phyloP scores from a whole-genome alignment of 192 early-diverging fungal genomes.

The Podila minutissima region DNA sequence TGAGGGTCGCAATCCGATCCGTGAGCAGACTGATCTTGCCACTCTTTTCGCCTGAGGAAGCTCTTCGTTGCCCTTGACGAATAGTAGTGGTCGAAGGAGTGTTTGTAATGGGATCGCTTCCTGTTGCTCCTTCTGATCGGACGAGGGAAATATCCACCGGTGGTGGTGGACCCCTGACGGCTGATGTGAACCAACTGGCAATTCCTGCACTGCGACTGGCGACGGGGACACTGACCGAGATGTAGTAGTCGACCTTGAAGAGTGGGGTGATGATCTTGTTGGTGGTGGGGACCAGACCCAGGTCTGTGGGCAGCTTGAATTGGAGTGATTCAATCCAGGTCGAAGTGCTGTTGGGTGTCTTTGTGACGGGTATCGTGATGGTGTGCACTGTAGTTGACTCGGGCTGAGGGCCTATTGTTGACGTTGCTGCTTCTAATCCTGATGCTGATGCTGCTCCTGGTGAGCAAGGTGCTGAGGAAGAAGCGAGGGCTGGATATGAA shows the following conservation, averaged over 20 bases:
- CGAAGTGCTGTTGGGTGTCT: slow-evolving; percentile 22
- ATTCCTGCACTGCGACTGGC: slow-evolving; percentile 23
- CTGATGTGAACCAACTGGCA: slow-evolving; percentile 46
- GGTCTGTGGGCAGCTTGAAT: slow-evolving; percentile 28
- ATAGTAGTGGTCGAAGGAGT: background rate
- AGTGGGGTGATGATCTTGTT: slow-evolving; percentile 47
- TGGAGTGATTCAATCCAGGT: slow-evolving; percentile 33
- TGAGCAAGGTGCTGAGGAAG: slow-evolving; percentile 5
- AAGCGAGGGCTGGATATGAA: slow-evolving; percentile 14
- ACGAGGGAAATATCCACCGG: slow-evolving; percentile 37
- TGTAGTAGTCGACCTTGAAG: slow-evolving; percentile 40
- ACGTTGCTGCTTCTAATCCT: background rate
- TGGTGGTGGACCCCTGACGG: slow-evolving; percentile 24
- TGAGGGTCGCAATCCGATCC: slow-evolving; percentile 34
- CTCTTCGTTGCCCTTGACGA: background rate
- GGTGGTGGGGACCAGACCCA: slow-evolving; percentile 41
- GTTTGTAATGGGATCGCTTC: background rate
- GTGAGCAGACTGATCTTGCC: slow-evolving; percentile 23
- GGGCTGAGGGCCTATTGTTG: background rate
- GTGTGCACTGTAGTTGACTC: slow-evolving; percentile 37
- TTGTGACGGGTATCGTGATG: slow-evolving; percentile 20
- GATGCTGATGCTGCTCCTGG: background rate
- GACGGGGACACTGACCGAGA: slow-evolving; percentile 29
- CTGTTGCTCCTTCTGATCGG: background rate
- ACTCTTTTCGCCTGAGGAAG: slow-evolving; percentile 27